These are phyloP conservation scores for Vitis riparia DNA, from an alignment of 164 flowering plant genomes.

Conservation along the genomic window DNA sequence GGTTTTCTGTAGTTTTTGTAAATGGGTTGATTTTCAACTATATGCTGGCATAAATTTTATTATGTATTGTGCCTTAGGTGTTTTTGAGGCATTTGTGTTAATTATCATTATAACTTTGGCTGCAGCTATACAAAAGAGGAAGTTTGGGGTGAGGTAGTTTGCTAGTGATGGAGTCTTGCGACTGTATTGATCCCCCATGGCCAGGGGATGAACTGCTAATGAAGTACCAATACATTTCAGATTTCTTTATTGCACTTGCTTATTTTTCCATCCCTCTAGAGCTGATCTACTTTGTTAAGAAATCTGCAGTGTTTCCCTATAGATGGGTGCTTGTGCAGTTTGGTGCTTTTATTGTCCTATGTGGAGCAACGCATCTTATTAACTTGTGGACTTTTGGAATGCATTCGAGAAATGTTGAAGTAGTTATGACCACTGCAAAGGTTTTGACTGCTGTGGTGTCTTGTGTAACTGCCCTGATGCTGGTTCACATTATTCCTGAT, in stretches of 20 bases:
- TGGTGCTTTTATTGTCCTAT: constrained; percentile 91
- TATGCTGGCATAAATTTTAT: no score
- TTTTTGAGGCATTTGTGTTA: no score
- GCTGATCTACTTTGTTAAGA: constrained; percentile 85
- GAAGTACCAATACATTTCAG: constrained; percentile 87
- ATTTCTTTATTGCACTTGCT: constrained; percentile 88
- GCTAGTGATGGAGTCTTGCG: constrained; percentile 53
- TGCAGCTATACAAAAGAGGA: constrained; percentile 5
- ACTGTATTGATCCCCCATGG: constrained; percentile 83
- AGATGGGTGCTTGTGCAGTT: constrained; percentile 94
- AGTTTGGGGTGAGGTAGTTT: constrained; percentile 6
- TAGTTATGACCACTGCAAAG: constrained; percentile 79
- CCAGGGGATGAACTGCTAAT: constrained; percentile 75
- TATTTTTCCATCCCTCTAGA: constrained; percentile 90
- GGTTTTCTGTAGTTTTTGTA: no score
- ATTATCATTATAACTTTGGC: not conserved
- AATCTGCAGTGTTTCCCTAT: constrained; percentile 84
- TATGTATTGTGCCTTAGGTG: no score
- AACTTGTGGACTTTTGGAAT: constrained; percentile 74
- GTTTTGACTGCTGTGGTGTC: constrained; percentile 78
- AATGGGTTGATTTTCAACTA: no score
- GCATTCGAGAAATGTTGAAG: constrained; percentile 69
- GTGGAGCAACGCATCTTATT: constrained; percentile 90
- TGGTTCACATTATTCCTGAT: constrained; percentile 90
- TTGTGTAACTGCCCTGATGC: constrained; percentile 85